These are phyloP conservation scores for Casuarina cunninghamiana DNA, from an alignment of 306 rosid species.

Conservation along the genomic window DNA sequence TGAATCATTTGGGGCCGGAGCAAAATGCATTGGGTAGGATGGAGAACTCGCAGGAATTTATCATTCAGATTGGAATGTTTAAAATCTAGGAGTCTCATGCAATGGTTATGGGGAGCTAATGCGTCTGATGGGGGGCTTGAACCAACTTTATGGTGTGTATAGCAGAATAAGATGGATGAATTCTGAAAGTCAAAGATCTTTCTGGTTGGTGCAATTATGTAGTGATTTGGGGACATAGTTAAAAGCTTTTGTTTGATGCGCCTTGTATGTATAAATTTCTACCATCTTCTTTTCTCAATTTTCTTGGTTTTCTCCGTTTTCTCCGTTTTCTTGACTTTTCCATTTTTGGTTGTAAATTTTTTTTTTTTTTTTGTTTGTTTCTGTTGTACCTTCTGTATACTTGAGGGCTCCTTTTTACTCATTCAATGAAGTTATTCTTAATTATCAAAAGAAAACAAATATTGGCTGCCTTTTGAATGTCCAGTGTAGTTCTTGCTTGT, in stretches of 20 bases:
- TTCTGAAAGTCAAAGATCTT: no score
- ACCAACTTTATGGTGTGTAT: background rate
- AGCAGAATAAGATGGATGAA: background rate
- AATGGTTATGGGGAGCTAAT: background rate
- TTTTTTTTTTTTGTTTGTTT: background rate
- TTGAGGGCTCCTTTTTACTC: background rate
- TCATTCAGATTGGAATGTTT: background rate
- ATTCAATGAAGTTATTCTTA: no score
- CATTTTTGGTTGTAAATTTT: background rate
- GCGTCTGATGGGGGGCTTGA: background rate
- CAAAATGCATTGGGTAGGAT: background rate
- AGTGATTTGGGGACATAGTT: background rate
- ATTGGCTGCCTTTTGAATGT: background rate
- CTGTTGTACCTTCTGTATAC: background rate
- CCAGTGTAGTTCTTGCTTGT: background rate
- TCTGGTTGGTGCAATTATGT: no score
- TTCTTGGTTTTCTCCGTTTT: no score
- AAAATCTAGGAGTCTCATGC: background rate
- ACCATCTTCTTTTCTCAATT: background rate
- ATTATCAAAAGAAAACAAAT: no score
- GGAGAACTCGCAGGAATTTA: background rate
- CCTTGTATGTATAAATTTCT: background rate
- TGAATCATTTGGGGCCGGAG: background rate
- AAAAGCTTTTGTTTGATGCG: background rate
- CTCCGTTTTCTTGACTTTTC: no score